Base-by-base conservation (phyloP, 495 filamentous ascomycete species). In the Aspergillus egyptiacus region DNA sequence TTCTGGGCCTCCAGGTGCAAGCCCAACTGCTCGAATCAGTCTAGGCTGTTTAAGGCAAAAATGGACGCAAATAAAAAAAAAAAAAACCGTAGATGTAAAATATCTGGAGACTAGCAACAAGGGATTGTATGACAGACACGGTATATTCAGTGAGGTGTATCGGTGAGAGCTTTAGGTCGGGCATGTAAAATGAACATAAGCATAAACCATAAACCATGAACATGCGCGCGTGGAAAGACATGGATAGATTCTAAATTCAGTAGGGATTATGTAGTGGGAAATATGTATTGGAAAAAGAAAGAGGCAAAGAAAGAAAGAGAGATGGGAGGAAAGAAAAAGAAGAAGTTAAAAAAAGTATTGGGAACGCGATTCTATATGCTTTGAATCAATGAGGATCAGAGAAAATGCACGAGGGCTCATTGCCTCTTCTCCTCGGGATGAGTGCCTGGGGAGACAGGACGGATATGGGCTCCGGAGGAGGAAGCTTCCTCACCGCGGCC, bases 401-500 rank as follows among this genome's bases (percentile, higher is more conserved):
- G n/a, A n/a, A n/a, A n/a, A n/a, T n/a, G n/a, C n/a, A n/a, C n/a
- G n/a, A n/a, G n/a, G 15, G 6, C 25, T 46, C 32, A 46, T 46
- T 23, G 30, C 25, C 30, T 41, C 24, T 51, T 46, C 23, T 50
- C 47, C 8, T 50, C 41, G 0, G 14, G 13, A 37, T 31, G 40
- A 22, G 40, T 20, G 1, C 47, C 38, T 4, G 39, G 44, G 11
- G 46, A 43, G 22, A 38, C 28, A 43, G 36, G 32, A 13, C 48
- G 31, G 35, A 33, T 47, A 1, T 41, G 39, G 10, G 50, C 46
- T 11, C 17, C 32, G 11, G 56, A 38, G 38, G 43, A 48, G 15
- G 43, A 47, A 13, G 30, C 44, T 32, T 51, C 32, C 13, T 48
- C 55, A 6, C 25, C 54, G 9, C 57, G 60, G 8, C 68, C 68